A percentile compares a stretch with the other conserved stretches of the same genome.
These are phyloP conservation scores for Aspergillus chevalieri DNA, from an alignment of 2,329 filamentous ascomycete genomes.

Conservation along the genomic window DNA sequence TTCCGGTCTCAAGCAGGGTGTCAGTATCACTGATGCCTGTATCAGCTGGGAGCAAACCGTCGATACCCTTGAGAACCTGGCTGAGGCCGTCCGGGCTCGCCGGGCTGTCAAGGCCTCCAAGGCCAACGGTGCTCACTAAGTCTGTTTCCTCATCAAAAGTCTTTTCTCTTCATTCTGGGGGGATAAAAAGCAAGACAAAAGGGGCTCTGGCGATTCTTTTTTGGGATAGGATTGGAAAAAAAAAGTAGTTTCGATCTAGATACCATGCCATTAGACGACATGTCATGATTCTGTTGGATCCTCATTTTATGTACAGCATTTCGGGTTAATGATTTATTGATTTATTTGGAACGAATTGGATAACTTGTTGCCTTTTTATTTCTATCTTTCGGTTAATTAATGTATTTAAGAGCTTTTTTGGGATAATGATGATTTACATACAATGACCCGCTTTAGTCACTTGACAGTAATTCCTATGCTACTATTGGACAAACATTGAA, in stretches of 20 bases:
- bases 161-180: slow-evolving; percentile 5
- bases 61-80: slow-evolving; percentile 73
- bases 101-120: slow-evolving; percentile 45
- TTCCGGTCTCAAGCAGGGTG: slow-evolving; percentile 71
- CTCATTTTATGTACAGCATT: background rate
- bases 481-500: background rate
- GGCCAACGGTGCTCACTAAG: slow-evolving; percentile 23
- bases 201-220: background rate
- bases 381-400: too few species aligned
- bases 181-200: background rate
- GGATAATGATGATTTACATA: too few species aligned
- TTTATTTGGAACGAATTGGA: background rate
- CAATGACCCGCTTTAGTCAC: too few species aligned
- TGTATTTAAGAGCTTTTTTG: too few species aligned
- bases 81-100: slow-evolving; percentile 72
- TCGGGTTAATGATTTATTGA: background rate
- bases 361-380: too few species aligned
- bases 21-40: slow-evolving; percentile 94
- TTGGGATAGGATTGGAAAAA: background rate
- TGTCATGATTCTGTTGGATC: background rate
- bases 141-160: background rate
- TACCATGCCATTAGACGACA: slow-evolving; percentile 12
- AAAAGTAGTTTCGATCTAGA: slow-evolving; percentile 7
- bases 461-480: background rate
- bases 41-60: slow-evolving; percentile 88